Base-by-base conservation (phyloP, 2,329 filamentous ascomycete species). In the Aspergillus pseudoglaucus region DNA sequence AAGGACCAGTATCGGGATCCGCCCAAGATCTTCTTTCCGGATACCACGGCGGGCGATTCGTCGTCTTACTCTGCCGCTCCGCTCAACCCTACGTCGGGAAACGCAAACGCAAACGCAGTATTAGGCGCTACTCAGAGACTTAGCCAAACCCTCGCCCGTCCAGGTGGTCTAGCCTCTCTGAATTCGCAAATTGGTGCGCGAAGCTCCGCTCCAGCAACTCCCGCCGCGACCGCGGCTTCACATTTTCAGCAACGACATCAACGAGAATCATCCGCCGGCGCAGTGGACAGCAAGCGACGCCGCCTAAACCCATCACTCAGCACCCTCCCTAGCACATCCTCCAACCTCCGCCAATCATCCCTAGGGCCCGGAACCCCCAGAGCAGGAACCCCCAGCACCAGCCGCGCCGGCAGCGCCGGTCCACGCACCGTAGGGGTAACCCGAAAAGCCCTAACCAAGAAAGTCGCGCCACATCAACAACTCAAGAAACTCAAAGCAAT, bases 291-390 rank as follows among this genome's bases (percentile, higher is more conserved):
- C 58, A 84, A 84, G 64, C 78, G 81, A 5, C 78, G 81, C 23
- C 77, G 80, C 17, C 69, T 80, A 4, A 79, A 79, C 50, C 62
- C 70, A 2, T 75, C 72, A 20, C 65, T 83, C 23, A 74, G 76
- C 4, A 74, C 72, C 17, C 69, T 83, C 0, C 81, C 79, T 2
- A 66, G 73, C 10, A 71, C 76, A 2, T 75, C 77, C 0, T 81
- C 78, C 15, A 73, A 70, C 47, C 71, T 84, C 3, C 76, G 81
- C 6, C 81, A 84, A 61, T 77, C 78, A 0, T 84, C 81, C 0
- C 67, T 81, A 10, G 81, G 81, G 0, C 81, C 80, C 15, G 80
- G 79, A n/a, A 84, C 81, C 1, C 81, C 81, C 4, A 83, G 83
- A 58, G 72, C 77, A 0, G 75, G 75, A 3, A 83, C 81, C 0